A percentile compares a stretch with the other conserved stretches of the same genome.
Evolutionary conservation across 1,284 basidiomycete genomes (phyloP).

Genomic region (Lentinula novae-zelandiae): DNA sequence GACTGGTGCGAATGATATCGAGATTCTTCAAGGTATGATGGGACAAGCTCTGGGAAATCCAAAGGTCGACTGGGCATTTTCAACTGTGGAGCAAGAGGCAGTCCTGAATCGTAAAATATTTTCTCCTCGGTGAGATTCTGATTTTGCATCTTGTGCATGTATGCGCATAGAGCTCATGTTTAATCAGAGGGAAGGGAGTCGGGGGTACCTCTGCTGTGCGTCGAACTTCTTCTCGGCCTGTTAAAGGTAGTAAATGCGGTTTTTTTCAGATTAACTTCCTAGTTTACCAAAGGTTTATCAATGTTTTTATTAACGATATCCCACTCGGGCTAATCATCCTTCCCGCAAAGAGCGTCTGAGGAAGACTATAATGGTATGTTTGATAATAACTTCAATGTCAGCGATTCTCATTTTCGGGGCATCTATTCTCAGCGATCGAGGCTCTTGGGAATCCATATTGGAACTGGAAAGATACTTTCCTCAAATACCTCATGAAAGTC

Average conservation of each 20-base stretch:
- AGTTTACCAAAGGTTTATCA: not conserved
- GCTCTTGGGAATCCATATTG: conserved; percentile 7
- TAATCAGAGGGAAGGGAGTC: not conserved
- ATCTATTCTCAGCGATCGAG: not conserved
- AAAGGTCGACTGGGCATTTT: conserved; percentile 7
- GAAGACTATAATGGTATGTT: not conserved
- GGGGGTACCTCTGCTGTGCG: not conserved
- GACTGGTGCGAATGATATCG: not conserved
- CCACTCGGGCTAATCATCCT: not conserved
- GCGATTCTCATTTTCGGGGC: not conserved
- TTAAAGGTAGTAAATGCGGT: not conserved
- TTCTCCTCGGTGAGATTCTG: not conserved
- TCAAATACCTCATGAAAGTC: conserved; percentile 11
- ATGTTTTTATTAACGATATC: not conserved
- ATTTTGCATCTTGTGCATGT: not conserved
- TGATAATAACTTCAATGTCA: not conserved
- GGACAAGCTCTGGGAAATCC: conserved; percentile 6
- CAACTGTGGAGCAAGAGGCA: not conserved
- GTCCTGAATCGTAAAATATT: conserved; percentile 2
- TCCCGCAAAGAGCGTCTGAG: not conserved
- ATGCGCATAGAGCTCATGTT: not conserved
- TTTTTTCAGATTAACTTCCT: not conserved
- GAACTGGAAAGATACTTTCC: conserved; percentile 12
- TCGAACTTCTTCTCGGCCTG: not conserved
- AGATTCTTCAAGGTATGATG: not conserved